phyloP scores from a whole-genome alignment of 164 flowering plant species.

The Vitis rotundifolia region DNA sequence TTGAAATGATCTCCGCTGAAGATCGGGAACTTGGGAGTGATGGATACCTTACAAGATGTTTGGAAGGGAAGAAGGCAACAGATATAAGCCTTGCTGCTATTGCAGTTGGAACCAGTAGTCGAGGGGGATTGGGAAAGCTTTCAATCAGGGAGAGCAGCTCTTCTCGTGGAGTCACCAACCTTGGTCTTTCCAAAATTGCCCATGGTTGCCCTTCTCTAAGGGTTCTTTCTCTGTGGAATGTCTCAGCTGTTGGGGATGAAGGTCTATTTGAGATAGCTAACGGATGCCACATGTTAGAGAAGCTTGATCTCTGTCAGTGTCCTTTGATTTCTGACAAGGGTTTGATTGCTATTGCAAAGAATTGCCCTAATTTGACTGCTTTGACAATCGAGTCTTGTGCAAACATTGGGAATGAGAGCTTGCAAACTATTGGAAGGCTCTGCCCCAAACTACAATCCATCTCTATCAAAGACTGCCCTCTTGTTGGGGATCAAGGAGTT shows the following conservation, averaged over 20 bases:
- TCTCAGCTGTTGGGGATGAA: constrained; percentile 50
- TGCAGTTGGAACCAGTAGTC: constrained; percentile 65
- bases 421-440: constrained; percentile 46
- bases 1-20: constrained; percentile 27
- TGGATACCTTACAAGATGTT: constrained; percentile 63
- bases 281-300: constrained; percentile 48
- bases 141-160: constrained; percentile 52
- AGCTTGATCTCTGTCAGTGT: constrained; percentile 49
- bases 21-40: constrained; percentile 37
- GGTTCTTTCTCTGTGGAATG: constrained; percentile 51
- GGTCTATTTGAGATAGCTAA: constrained; percentile 49
- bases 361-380: constrained; percentile 42
- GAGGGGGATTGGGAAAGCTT: constrained; percentile 80
- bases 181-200: constrained; percentile 63
- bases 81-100: constrained; percentile 75
- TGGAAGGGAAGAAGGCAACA: constrained; percentile 79
- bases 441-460: constrained; percentile 47
- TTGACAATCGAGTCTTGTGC: constrained; percentile 50
- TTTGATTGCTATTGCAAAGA: constrained; percentile 47
- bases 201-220: constrained; percentile 66
- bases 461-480: constrained; percentile 51
- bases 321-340: constrained; percentile 49
- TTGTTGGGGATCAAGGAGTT: constrained; percentile 54
- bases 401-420: constrained; percentile 49
- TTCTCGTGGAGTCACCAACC: constrained; percentile 44